Base-by-base conservation (phyloP, 2,329 filamentous ascomycete species). In the Nannizzia gypsea region DNA sequence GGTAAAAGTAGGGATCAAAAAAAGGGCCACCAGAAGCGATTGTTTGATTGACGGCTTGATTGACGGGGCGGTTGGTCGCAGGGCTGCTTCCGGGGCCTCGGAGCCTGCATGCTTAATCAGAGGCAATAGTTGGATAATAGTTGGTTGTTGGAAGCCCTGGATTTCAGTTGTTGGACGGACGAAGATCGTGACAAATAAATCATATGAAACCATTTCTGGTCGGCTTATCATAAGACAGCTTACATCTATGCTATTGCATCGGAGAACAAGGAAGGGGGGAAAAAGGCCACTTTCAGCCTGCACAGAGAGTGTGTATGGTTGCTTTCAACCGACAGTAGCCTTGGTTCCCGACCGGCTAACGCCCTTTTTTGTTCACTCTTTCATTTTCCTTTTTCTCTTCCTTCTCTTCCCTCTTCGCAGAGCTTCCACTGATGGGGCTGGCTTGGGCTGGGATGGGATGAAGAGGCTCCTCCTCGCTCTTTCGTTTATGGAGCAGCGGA, bases 81-180 rank as follows among this genome's bases (percentile, higher is more conserved):
- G 26, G 48, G 6, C 15, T 28, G 48, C n/a, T 52, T 24, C 26
- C 24, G 17, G 48, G 24, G 13, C 48, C 48, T 52, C 48, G 48
- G 48, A 28, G 48, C 13, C 24, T n/a, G 48, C 48, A 28, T 26
- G 22, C 48, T 31, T 31, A 52, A n/a, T 52, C 48, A 31, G 26
- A 52, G 26, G 48, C 13, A 52, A 52, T 52, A 52, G 48, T 52
- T 52, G 48, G 8, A 24, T 52, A 28, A 52, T 52, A 52, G 48
- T 52, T 31, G 48, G 38, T 22, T 52, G 26, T n/a, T 52, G 48
- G 48, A 24, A 31, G 26, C 22, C 48, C 11, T 52, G 48, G 9
- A 46, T 46, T 24, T 20, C n/a, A 46, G 20, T 15, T 52, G 48
- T 26, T 28, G 26, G 26, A 31, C 15, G 22, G 22, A 52, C 15